phyloP scores from a whole-genome alignment of 805 yeast species.

The Cephaloascus albidus region DNA sequence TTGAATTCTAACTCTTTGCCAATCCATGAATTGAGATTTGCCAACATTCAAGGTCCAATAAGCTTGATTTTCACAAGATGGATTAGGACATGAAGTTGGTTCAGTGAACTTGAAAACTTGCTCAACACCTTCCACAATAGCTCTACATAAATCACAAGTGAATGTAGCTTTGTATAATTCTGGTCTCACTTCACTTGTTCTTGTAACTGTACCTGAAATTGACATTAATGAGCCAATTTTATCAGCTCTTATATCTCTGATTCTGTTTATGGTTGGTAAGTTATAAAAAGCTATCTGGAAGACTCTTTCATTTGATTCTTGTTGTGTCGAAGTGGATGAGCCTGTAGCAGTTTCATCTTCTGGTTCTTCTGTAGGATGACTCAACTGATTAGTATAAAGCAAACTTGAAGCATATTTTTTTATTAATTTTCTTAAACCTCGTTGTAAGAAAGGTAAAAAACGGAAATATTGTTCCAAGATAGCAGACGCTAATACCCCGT shows the following conservation, averaged over 20 bases:
- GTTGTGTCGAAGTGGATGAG: constrained; percentile 33
- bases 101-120: constrained; percentile 91
- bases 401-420: constrained; percentile 69
- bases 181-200: constrained; percentile 95
- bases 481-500: constrained; percentile 84
- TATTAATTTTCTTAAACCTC: constrained; percentile 66
- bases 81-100: constrained; percentile 86
- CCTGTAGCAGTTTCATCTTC: constrained; percentile 19
- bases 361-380: constrained; percentile 5
- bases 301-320: constrained; percentile 54
- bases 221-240: constrained; percentile 78
- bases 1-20: constrained; percentile 95
- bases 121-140: constrained; percentile 81
- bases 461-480: constrained; percentile 87
- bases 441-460: constrained; percentile 75
- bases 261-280: constrained; percentile 71
- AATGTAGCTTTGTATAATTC: constrained; percentile 83
- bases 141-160: constrained; percentile 81
- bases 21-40: constrained; percentile 83
- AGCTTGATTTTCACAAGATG: constrained; percentile 79
- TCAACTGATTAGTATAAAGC: constrained; percentile 21
- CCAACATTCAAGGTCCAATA: constrained; percentile 78
- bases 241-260: constrained; percentile 85
- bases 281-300: constrained; percentile 87
- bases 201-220: constrained; percentile 89